Evolutionary conservation across 257 asterid species (phyloP), one percentile per base, ranked within the genome.

Genomic region (Solanum sejunctum): DNA sequence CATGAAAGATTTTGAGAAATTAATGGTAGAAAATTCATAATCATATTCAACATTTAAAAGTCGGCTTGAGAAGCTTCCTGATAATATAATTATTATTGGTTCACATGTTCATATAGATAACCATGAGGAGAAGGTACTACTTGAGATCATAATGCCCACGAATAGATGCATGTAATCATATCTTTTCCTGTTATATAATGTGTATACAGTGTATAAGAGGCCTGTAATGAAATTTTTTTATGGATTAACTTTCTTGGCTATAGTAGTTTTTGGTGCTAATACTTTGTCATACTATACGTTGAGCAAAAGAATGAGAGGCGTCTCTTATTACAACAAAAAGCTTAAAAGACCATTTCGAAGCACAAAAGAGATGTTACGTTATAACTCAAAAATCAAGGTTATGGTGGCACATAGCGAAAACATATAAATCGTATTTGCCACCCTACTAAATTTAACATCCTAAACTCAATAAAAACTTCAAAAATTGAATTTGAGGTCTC

Each of bases 1-100:
- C 81, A 87, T 96, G 90, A 95, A 93, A 92, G 98, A 96, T 85
- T 93, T 95, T 52, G 99, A 96, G 88, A 96, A 94, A 90, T 92
- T 93, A 81, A 90, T 96, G 89, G 91, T 91, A 0, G 97, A 95
- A 83, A 92, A 88, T 86, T 84, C 97, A 17, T 98, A 93, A 82
- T 89, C 93, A 54, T 89, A 88, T 85, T 84, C 92, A 78, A 84
- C 93, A 60, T 93, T 94, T 84, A 95, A 91, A 87, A 88, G 80
- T 89, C 94, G 87, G 89, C 92, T 96, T 83, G 98, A 96, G 88
- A 93, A 88, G 90, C 95, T 96, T 85, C 98, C 97, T 32, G 89
- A 90, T 88, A 93, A 95, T 88, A 89, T 93, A 11, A 92, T 96
- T 52, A 89, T 91, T 58, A 92, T 96, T 85, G 99, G 97, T 56